These are phyloP conservation scores for Sclerotinia borealis DNA, from an alignment of 2,329 filamentous ascomycete species.

Conservation along the genomic window DNA sequence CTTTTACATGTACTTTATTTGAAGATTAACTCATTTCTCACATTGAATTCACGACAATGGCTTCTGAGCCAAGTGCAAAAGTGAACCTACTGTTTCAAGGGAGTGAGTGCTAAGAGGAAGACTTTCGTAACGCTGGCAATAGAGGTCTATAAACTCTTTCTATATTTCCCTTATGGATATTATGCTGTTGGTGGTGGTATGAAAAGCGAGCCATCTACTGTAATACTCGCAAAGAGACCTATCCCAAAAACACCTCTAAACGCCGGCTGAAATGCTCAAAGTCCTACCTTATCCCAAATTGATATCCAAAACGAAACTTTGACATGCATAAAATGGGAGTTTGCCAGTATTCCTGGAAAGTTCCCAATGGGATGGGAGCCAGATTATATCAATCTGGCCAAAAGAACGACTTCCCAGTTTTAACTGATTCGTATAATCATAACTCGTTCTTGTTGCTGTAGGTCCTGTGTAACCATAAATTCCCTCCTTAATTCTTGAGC, in stretches of 20 bases:
- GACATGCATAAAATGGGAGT: neutral
- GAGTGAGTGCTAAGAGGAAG: neutral
- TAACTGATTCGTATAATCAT: slow-evolving; percentile 1
- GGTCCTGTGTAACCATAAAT: neutral
- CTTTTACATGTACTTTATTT: no score
- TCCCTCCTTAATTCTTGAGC: slow-evolving; percentile 14
- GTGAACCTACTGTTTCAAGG: neutral
- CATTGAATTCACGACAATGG: neutral
- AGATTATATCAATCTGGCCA: neutral
- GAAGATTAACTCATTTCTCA: neutral
- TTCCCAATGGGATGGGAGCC: neutral
- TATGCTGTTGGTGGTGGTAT: neutral
- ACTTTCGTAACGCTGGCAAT: neutral
- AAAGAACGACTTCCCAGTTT: neutral
- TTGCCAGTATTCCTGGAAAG: neutral
- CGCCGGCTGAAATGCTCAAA: slow-evolving; percentile 4
- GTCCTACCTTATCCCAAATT: neutral
- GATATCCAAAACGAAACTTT: slow-evolving; percentile 8
- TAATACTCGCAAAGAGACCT: neutral
- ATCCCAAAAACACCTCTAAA: neutral
- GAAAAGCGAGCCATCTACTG: neutral
- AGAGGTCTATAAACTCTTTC: neutral
- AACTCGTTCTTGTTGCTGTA: neutral
- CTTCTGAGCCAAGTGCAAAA: neutral
- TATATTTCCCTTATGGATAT: neutral